Base-by-base conservation (phyloP, 345 rosid genomes). In the Rhodamnia rubescens region DNA sequence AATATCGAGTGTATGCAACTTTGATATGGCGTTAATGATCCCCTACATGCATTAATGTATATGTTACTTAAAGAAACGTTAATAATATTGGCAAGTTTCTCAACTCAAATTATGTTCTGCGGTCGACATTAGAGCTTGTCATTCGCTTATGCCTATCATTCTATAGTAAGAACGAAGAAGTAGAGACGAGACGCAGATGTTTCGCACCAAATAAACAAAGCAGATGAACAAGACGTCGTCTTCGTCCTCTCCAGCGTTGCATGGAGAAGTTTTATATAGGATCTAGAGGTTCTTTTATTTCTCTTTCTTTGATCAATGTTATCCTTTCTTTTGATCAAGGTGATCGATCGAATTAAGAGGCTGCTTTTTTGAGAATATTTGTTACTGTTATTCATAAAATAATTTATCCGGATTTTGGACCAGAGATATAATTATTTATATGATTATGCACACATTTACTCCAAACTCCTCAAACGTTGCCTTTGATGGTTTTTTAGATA, bases 111-210 rank as follows among this genome's bases (percentile, higher is more conserved):
- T 21, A 7, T 55, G n/a, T 55, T 55, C 21, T 55, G 58, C n/a
- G 8, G 26, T 20, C 4, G 0, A 3, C 55, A 53, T 54, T 20
- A 53, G 16, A n/a, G 86, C 85, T 89, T 80, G 47, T 85, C 64
- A 11, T 57, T 26, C 1, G 6, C 64, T 57, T 0, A 26, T 1
- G 4, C 14, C 0, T n/a, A 24, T 56, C 27, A 10, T 2, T 56
- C 59, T 6, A 56, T 56, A 56, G 24, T 0, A 55, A 22, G 26
- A 22, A 55, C 10, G 59, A 56, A 56, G 13, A 0, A 24, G 26
- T 8, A 56, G 50, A 47, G 7, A 26, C 0, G 7, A 26, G 29
- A 0, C 2, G 6, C 9, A 26, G 14, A 11, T 57, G 15, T 5
- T 4, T 7, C 8, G 0, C 12, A 22, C 12, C 12, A 11, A n/a